Base-by-base conservation (phyloP, 371 early-diverging fungal species). In the Zychaea mexicana region DNA sequence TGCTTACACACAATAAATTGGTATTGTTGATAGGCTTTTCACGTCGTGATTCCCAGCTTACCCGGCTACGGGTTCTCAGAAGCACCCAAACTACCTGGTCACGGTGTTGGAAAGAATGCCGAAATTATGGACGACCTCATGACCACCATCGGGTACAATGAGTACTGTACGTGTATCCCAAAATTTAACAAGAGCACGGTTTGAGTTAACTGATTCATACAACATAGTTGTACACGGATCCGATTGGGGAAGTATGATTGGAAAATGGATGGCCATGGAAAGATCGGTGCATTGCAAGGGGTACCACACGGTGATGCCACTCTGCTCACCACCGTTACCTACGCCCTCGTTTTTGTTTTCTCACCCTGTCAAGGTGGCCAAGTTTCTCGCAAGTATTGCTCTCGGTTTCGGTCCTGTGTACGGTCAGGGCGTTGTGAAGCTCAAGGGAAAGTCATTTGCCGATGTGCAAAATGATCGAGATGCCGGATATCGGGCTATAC, bases 41-140 rank as follows among this genome's bases (percentile, higher is more conserved):
- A 87, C 59, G 82, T 87, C 24, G 79, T 87, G 49, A 79, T 77
- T 3, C 88, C 88, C 5, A 84, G n/a, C n/a, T n/a, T n/a, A n/a
- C n/a, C 89, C 4, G 89, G 89, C 2, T 88, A 71, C 66, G 89
- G 85, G 0, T 88, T 84, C 69, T 85, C 85, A 22, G 75, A 77
- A 57, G 74, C 78, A 13, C 86, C 87, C 2, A 73, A 65, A 19
- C 60, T 60, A 13, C 64, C 71, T 19, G 79, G 76, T 8, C 83
- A 63, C 49, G 80, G 79, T 39, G 64, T 74, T 13, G 58, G 45
- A 0, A 67, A 72, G n/a, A 78, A 79, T 57, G 79, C 79, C 7
- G 65, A 68, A 12, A 75, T 71, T 0, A 61, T 87, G 31, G 74
- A 85, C 59, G 56, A 71, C 5, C 73, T 87, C 58, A 87, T 87